These are phyloP conservation scores for Jaapia argillacea DNA, from an alignment of 768 basidiomycete species.

Conservation along the genomic window DNA sequence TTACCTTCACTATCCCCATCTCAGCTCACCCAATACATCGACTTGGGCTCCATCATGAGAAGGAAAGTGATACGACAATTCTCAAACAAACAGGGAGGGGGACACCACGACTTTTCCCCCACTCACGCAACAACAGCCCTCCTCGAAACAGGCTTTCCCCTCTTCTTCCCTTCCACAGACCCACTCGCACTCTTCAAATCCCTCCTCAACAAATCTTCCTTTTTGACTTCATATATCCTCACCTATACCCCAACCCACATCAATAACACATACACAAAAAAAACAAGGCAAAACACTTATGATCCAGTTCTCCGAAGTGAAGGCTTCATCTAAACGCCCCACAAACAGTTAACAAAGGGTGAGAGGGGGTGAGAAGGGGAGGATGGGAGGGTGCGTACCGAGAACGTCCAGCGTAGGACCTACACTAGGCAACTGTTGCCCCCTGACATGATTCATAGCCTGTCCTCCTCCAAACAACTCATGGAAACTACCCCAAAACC, in stretches of 20 bases:
- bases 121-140: conserved; percentile 25
- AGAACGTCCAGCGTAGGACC: conserved; percentile 84
- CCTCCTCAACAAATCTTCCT: conserved; percentile 84
- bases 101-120: no score
- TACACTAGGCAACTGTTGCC: conserved; percentile 66
- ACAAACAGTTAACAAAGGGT: no score
- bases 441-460: conserved; percentile 80
- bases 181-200: conserved; percentile 83
- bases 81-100: no score
- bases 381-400: conserved; percentile 35
- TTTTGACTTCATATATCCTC: conserved; percentile 92
- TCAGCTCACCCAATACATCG: no score
- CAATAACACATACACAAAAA: not conserved
- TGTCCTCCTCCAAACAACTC: conserved; percentile 77
- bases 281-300: conserved; percentile 28
- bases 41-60: no score
- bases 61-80: no score
- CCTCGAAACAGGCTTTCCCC: conserved; percentile 55
- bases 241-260: not conserved
- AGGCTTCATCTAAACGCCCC: conserved; percentile 75
- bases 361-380: not conserved
- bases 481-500: conserved; percentile 49
- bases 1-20: no score
- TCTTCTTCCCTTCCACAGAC: conserved; percentile 83
- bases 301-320: conserved; percentile 99